phyloP scores from a whole-genome alignment of 495 filamentous ascomycete species.

The Penicillium manginii region DNA sequence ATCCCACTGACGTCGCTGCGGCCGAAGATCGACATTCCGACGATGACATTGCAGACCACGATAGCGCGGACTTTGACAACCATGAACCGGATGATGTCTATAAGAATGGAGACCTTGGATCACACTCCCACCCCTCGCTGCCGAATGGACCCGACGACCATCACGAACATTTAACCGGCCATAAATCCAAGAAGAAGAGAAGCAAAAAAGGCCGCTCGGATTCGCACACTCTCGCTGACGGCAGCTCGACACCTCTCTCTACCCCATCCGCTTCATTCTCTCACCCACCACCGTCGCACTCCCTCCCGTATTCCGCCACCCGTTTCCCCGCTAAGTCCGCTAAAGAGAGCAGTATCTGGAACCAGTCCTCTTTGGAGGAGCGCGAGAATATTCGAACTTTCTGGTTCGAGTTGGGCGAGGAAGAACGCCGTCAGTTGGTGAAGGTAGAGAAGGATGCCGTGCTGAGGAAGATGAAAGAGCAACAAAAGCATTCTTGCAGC shows the following conservation, averaged over 20 bases:
- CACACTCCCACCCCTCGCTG: conserved; percentile 15
- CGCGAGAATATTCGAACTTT: conserved; percentile 97
- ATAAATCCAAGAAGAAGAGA: conserved; percentile 56
- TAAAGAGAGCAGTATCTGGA: conserved; percentile 89
- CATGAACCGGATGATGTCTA: conserved; percentile 22
- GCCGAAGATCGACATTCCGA: conserved; percentile 30
- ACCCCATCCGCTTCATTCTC: conserved; percentile 45
- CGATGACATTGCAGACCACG: conserved; percentile 37
- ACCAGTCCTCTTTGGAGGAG: conserved; percentile 90
- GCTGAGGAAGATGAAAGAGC: conserved; percentile 98
- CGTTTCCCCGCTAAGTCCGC: conserved; percentile 36
- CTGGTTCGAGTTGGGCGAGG: conserved; percentile 95
- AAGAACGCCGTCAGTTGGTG: conserved; percentile 89
- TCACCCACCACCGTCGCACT: conserved; percentile 44
- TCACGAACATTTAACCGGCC: conserved; percentile 13
- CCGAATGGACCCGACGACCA: conserved; percentile 23
- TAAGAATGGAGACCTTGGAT: conserved; percentile 18
- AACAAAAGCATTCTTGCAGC: conserved; percentile 98
- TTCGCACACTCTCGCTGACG: conserved; percentile 41
- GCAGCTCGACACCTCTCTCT: conserved; percentile 47
- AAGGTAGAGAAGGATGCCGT: conserved; percentile 99
- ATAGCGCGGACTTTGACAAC: conserved; percentile 26
- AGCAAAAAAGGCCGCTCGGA: conserved; percentile 41
- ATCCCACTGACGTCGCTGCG: conserved; percentile 25
- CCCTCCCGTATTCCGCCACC: conserved; percentile 27